phyloP scores from a whole-genome alignment of 768 basidiomycete species.

The Amanita brunnescens region DNA sequence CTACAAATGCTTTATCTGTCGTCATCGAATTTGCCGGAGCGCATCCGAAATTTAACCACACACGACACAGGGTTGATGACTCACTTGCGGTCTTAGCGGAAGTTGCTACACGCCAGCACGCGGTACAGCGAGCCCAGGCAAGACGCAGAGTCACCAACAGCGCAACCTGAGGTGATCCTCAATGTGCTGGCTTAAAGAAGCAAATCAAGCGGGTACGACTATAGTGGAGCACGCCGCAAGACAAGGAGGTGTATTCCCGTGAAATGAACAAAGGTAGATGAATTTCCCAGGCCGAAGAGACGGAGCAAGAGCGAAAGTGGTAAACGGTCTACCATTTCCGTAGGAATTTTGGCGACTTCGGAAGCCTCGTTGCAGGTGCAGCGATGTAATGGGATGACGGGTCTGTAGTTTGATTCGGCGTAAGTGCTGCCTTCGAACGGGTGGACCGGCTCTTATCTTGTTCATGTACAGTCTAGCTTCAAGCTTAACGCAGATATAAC shows the following conservation, averaged over 20 bases:
- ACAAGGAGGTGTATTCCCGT: background rate
- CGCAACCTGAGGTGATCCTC: conserved; percentile 7
- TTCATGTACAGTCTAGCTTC: conserved; percentile 1
- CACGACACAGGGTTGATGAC: background rate
- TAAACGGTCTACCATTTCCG: background rate
- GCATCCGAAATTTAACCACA: background rate
- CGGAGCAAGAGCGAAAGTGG: conserved; percentile 5
- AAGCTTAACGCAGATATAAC: conserved; percentile 1
- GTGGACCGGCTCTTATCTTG: background rate
- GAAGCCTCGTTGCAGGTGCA: background rate
- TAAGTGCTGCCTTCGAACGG: background rate
- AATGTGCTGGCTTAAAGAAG: conserved; percentile 5
- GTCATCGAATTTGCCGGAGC: background rate
- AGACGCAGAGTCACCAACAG: background rate
- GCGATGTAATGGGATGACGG: conserved; percentile 2
- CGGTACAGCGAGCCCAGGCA: background rate
- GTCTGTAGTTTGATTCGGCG: background rate
- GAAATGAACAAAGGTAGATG: background rate
- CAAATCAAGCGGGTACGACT: conserved; percentile 7
- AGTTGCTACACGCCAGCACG: background rate
- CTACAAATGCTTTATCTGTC: background rate
- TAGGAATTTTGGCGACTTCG: background rate
- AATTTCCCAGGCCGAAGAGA: conserved; percentile 6
- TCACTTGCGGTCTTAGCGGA: background rate
- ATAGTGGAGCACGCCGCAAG: background rate